Evolutionary conservation across 768 basidiomycete genomes (phyloP).

Genomic region (Megacollybia marginata): DNA sequence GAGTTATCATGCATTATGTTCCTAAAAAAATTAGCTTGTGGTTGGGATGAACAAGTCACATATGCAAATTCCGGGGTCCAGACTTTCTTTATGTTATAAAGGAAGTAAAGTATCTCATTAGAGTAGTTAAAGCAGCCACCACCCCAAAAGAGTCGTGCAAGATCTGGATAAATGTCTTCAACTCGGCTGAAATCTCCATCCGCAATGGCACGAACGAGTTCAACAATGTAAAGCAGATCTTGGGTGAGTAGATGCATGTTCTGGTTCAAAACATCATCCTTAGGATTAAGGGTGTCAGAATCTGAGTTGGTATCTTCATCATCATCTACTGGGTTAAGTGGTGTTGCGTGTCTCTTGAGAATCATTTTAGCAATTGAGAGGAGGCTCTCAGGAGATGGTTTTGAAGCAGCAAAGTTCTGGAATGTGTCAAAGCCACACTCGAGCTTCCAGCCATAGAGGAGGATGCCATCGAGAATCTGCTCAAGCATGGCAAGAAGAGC

Average conservation of each 20-base stretch:
- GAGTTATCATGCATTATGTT: slow-evolving; percentile 14
- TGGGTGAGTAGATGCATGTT: slow-evolving; percentile 7
- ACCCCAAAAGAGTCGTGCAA: slow-evolving; percentile 11
- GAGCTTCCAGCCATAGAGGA: slow-evolving; percentile 7
- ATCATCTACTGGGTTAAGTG: neutral
- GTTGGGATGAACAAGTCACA: neutral
- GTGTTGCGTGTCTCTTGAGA: slow-evolving; percentile 3
- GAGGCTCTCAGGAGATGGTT: slow-evolving; percentile 11
- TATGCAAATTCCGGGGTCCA: slow-evolving; percentile 12
- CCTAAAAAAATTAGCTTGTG: neutral
- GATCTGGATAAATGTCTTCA: slow-evolving; percentile 13
- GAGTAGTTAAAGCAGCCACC: slow-evolving; percentile 14
- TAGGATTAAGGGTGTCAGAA: neutral
- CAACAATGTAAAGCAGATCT: slow-evolving; percentile 8
- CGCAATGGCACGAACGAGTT: slow-evolving; percentile 4
- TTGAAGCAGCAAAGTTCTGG: slow-evolving; percentile 2
- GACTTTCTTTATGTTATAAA: slow-evolving; percentile 10
- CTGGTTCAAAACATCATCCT: slow-evolving; percentile 1
- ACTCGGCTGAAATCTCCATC: slow-evolving; percentile 12
- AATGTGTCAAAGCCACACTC: slow-evolving; percentile 5
- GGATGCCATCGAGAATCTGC: slow-evolving; percentile 3
- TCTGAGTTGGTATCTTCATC: neutral
- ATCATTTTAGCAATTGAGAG: slow-evolving; percentile 5
- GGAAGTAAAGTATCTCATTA: slow-evolving; percentile 9
- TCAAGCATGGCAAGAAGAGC: slow-evolving; percentile 7